Conservation (phyloP, 306 rosid species). For the Morella rubra region DNA sequence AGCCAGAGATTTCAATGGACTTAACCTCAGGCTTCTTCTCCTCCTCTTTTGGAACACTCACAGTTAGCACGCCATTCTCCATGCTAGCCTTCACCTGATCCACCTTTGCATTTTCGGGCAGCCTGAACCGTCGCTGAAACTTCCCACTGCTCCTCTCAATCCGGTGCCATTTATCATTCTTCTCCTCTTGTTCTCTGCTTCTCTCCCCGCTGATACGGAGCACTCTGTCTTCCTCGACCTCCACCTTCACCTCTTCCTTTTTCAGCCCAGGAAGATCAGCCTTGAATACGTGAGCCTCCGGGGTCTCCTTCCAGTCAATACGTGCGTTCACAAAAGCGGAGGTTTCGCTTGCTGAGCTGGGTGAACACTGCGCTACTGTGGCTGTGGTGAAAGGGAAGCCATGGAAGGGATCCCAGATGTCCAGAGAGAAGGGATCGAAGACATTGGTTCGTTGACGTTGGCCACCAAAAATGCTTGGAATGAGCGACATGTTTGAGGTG, state of each 20-base stretch:
- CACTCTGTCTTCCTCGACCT: constrained; percentile 2
- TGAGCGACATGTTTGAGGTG: not conserved
- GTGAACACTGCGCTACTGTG: not conserved
- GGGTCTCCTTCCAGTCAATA: constrained; percentile 3
- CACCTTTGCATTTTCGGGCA: constrained; percentile 3
- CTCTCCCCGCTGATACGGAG: constrained; percentile 3
- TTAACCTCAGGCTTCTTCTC: constrained; percentile 3
- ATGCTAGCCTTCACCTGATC: constrained; percentile 10
- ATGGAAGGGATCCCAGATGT: constrained; percentile 2
- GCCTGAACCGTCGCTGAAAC: constrained; percentile 5
- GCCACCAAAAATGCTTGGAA: not conserved
- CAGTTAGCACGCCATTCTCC: constrained; percentile 6
- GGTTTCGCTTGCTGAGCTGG: not conserved
- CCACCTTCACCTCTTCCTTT: constrained; percentile 6
- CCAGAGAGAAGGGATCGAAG: not conserved
- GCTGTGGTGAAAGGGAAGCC: not conserved
- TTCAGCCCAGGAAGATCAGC: constrained; percentile 7
- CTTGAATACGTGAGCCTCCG: constrained; percentile 4
- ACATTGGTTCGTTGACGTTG: not conserved
- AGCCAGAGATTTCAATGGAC: constrained; percentile 6
- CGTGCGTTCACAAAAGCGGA: not conserved
- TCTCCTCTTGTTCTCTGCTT: constrained; percentile 2
- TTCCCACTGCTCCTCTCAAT: constrained; percentile 10
- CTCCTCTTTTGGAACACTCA: constrained; percentile 1
- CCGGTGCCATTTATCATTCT: constrained; percentile 2